These are phyloP conservation scores for Camellia sinensis DNA, from an alignment of 148 eudicot species.

Conservation along the genomic window DNA sequence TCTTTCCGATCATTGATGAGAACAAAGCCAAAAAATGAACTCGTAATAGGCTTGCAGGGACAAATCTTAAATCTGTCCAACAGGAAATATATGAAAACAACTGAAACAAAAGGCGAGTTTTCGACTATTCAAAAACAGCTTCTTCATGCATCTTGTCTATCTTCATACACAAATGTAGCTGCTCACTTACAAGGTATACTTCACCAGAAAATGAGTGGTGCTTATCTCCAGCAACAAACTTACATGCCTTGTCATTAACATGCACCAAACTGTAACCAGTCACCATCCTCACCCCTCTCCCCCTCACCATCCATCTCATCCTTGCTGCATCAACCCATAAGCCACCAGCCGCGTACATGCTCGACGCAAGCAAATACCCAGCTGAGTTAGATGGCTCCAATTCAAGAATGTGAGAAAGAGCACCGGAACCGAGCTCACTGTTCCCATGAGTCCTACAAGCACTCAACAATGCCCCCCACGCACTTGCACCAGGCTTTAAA, in stretches of 20 bases:
- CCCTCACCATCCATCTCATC: constrained; percentile 59
- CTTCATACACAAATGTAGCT: constrained; percentile 9
- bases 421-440: constrained; percentile 39
- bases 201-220: constrained; percentile 27
- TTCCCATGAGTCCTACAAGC: constrained; percentile 50
- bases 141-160: too few species aligned
- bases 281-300: constrained; percentile 49
- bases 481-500: constrained; percentile 43
- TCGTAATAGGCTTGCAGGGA: too few species aligned
- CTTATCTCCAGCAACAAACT: constrained; percentile 60
- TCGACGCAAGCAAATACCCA: too few species aligned
- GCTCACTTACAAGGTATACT: constrained; percentile 31
- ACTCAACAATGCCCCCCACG: constrained; percentile 23
- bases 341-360: too few species aligned
- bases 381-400: constrained; percentile 55
- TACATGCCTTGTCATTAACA: constrained; percentile 40
- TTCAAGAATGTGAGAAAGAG: constrained; percentile 47
- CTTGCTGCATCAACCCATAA: too few species aligned
- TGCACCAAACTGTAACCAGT: constrained; percentile 66
- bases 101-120: too few species aligned
- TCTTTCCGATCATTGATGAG: too few species aligned
- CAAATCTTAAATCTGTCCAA: too few species aligned
- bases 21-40: too few species aligned
- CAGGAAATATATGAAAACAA: too few species aligned
- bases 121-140: too few species aligned